A percentile compares a stretch with the other conserved stretches of the same genome.
These are phyloP conservation scores for Ustilago tritici DNA, from an alignment of 1,284 basidiomycete genomes.

Conservation along the genomic window DNA sequence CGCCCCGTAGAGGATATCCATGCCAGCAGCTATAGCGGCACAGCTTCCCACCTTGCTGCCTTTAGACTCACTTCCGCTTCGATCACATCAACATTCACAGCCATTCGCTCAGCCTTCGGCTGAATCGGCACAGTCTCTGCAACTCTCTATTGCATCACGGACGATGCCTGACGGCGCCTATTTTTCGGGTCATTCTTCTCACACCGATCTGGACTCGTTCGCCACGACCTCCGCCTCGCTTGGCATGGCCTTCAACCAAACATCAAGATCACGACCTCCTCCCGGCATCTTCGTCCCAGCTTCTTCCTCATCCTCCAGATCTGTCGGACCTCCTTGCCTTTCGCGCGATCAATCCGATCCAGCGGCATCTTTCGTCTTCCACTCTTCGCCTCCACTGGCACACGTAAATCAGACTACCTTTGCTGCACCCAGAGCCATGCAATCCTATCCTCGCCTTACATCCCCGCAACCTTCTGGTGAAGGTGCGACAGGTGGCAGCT, in stretches of 20 bases:
- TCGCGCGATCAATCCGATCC: constrained; percentile 6
- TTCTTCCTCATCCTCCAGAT: constrained; percentile 17
- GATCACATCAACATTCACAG: background rate
- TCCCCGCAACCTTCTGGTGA: constrained; percentile 52
- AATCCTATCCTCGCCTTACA: constrained; percentile 53
- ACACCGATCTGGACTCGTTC: constrained; percentile 13
- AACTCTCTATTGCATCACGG: constrained; percentile 7
- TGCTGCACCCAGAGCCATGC: constrained; percentile 53
- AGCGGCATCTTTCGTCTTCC: constrained; percentile 19
- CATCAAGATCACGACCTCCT: constrained; percentile 18
- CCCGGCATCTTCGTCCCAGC: constrained; percentile 16
- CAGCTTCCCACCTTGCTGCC: constrained; percentile 1
- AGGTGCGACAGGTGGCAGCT: constrained; percentile 2
- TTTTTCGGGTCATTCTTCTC: constrained; percentile 12
- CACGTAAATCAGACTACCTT: constrained; percentile 27
- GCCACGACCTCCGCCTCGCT: constrained; percentile 3
- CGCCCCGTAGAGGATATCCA: constrained; percentile 3
- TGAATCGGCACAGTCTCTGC: constrained; percentile 3
- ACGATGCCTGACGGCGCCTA: constrained; percentile 42
- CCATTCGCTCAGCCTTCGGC: background rate
- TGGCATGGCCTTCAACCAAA: constrained; percentile 24
- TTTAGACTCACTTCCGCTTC: constrained; percentile 4
- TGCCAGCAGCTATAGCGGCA: constrained; percentile 17
- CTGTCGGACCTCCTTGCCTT: constrained; percentile 18
- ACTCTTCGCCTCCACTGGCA: constrained; percentile 28